Conservation (phyloP, 2,329 filamentous ascomycete species). For the Ophiocordyceps australis region DNA sequence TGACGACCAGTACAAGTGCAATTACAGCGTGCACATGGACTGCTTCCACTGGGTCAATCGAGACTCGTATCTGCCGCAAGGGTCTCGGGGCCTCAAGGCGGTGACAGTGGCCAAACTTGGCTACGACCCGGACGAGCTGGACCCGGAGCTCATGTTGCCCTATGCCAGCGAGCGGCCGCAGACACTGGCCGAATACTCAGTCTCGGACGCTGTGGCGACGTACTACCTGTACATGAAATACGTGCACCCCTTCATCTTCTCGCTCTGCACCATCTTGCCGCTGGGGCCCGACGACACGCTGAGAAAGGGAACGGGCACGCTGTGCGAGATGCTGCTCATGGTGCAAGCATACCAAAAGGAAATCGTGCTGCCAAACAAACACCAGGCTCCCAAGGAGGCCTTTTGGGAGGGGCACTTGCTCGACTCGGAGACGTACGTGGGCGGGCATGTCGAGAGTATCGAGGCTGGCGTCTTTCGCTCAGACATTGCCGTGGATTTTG, state of each 20-base stretch:
- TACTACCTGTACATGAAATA: slow-evolving; percentile 99
- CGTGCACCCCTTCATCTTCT: slow-evolving; percentile 99
- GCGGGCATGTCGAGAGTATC: slow-evolving; percentile 97
- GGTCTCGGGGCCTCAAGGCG: slow-evolving; percentile 90
- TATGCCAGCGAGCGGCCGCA: slow-evolving; percentile 82
- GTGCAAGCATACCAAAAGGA: slow-evolving; percentile 87
- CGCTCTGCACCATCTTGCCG: slow-evolving; percentile 88
- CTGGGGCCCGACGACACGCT: slow-evolving; percentile 83
- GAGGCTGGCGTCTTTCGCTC: slow-evolving; percentile 93
- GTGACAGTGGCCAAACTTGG: slow-evolving; percentile 96
- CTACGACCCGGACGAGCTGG: slow-evolving; percentile 94
- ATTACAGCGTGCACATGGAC: slow-evolving; percentile 96
- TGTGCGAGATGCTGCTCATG: slow-evolving; percentile 99
- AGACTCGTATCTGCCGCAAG: slow-evolving; percentile 94
- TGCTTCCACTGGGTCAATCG: slow-evolving; percentile 98
- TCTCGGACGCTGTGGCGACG: slow-evolving; percentile 95
- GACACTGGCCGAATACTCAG: slow-evolving; percentile 90
- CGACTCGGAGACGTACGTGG: slow-evolving; percentile 95
- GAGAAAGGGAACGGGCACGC: slow-evolving; percentile 87
- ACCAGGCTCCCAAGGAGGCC: slow-evolving; percentile 72
- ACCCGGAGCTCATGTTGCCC: slow-evolving; percentile 93
- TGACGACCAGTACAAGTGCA: slow-evolving; percentile 92
- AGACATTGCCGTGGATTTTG: slow-evolving; percentile 89
- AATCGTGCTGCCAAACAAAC: slow-evolving; percentile 92
- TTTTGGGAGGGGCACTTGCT: slow-evolving; percentile 96